Evolutionary conservation across 805 yeast genomes (phyloP), one percentile per base, ranked within the genome.

Genomic region (Saturnispora sanitii): DNA sequence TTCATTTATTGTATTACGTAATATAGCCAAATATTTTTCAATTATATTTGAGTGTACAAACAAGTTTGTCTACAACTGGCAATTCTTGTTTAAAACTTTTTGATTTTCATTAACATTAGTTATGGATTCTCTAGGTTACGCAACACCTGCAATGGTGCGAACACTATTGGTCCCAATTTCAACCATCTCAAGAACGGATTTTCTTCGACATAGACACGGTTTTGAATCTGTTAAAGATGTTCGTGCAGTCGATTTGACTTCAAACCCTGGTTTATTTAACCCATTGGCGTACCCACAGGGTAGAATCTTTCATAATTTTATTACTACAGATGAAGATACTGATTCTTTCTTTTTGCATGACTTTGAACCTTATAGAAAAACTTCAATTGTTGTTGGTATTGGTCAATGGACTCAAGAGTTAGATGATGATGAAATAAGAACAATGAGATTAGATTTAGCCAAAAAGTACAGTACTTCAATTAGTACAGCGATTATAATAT

Each of bases 271-370:
- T 20, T 52, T 68, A 50, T 87, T 87, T 66, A 83, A 82, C 49
- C 96, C 97, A 2, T 92, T 80, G 53, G 79, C 81, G 0, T 83
- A 75, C 51, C 95, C 96, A 1, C 70, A 71, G 37, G 97, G 97
- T 0, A 62, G 80, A 37, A 59, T 90, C 1, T 57, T 77, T 12
- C 83, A 72, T 52, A 78, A 77, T 42, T 75, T 76, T 47, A 53
- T 62, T 6, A 64, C 71, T 1, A 79, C 75, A 41, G 68, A 67
- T n/a, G 77, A 75, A 31, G 57, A 52, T 35, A 19, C 47, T 1
- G 57, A 51, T 18, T 69, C 81, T 21, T 60, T 78, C 6, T 79
- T 82, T 40, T 64, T 90, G 32, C 84, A 82, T 49, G 97, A 90
- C 58, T 77, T 90, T 47, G 96, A 92, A 60, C 95, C 96, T 1